Conservation (phyloP, 2,329 filamentous ascomycete genomes). For the Colletotrichum spaethianum region DNA sequence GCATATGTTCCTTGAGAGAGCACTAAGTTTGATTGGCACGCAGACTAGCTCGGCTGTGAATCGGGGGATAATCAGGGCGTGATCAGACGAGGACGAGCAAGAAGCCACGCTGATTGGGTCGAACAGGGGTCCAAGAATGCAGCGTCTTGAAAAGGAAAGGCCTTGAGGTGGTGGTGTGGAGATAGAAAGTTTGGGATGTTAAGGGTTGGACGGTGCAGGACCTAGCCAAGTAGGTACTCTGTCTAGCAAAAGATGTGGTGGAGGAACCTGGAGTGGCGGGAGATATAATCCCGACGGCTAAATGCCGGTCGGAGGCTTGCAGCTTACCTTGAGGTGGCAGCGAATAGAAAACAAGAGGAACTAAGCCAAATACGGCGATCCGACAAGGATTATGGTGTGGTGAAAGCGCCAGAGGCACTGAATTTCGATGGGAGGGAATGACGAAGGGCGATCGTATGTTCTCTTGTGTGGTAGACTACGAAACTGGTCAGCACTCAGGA, state of each 20-base stretch:
- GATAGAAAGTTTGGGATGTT: conserved; percentile 16
- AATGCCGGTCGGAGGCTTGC: conserved; percentile 29
- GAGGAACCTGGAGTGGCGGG: conserved; percentile 13
- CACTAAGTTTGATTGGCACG: conserved; percentile 25
- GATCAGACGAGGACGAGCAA: conserved; percentile 26
- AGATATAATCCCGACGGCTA: conserved; percentile 5
- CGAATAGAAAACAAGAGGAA: not conserved
- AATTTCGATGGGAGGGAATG: conserved; percentile 26
- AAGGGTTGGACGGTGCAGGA: not conserved
- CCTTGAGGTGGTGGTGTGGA: conserved; percentile 20
- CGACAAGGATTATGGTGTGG: conserved; percentile 28
- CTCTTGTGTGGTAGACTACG: conserved; percentile 29
- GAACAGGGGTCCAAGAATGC: conserved; percentile 15
- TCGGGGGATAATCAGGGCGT: conserved; percentile 2
- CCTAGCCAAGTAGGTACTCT: conserved; percentile 1
- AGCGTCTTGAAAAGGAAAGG: not conserved
- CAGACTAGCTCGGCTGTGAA: conserved; percentile 22
- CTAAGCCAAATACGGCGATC: conserved; percentile 28
- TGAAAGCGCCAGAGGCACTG: conserved; percentile 30
- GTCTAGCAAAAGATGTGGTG: not conserved
- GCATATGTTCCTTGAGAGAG: conserved; percentile 20
- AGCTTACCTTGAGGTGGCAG: conserved; percentile 37
- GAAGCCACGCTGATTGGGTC: conserved; percentile 25
- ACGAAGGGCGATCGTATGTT: conserved; percentile 22
- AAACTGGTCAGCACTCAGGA: conserved; percentile 32